Evolutionary conservation across 306 rosid species (phyloP).

Genomic region (Leucaena leucocephala): DNA sequence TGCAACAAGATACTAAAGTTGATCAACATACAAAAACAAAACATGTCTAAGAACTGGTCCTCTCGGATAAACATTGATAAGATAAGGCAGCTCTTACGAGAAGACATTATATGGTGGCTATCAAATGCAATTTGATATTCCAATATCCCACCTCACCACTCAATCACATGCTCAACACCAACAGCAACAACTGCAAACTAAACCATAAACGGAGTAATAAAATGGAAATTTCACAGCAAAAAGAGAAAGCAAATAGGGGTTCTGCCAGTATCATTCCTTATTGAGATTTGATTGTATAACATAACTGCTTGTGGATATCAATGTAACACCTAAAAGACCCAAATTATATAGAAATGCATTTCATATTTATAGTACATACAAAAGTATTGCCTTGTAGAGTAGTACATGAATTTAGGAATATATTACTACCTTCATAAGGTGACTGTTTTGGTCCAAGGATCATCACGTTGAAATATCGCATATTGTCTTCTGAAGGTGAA

Average conservation of each 20-base stretch:
- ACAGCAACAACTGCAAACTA: slow-evolving; percentile 3
- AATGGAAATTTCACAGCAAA: background rate
- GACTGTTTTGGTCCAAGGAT: slow-evolving; percentile 95
- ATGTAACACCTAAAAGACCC: background rate
- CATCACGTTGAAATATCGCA: slow-evolving; percentile 95
- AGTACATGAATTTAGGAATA: background rate
- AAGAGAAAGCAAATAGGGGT: background rate
- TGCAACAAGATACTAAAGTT: background rate
- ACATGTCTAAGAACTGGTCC: background rate
- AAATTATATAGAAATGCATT: slow-evolving; percentile 14
- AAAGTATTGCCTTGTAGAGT: background rate
- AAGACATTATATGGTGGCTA: background rate
- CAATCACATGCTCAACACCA: slow-evolving; percentile 14
- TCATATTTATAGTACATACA: background rate
- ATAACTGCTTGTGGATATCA: background rate
- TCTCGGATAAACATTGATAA: background rate
- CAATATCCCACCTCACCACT: background rate
- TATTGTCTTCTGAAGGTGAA: slow-evolving; percentile 92
- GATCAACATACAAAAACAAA: background rate
- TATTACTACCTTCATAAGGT: slow-evolving; percentile 86
- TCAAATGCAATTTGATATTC: background rate
- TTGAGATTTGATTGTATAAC: background rate
- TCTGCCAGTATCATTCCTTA: slow-evolving; percentile 2
- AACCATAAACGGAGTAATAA: background rate
- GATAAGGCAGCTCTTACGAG: slow-evolving; percentile 2